Conservation (phyloP, 2,329 filamentous ascomycete species). For the Aspergillus neoniger region DNA sequence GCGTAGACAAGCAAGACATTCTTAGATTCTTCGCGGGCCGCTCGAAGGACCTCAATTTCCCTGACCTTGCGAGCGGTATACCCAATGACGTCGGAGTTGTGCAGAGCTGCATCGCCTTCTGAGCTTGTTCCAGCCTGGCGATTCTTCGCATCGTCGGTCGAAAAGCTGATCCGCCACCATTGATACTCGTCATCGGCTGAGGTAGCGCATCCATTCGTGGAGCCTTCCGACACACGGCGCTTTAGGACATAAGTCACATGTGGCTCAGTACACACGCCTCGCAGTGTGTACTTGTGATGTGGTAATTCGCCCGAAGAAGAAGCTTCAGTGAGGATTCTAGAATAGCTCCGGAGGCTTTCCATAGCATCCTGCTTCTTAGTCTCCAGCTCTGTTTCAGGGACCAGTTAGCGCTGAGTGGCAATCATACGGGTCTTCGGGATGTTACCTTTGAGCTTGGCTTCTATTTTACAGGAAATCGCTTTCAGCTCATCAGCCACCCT, state of each 20-base stretch:
- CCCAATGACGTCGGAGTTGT: slow-evolving; percentile 39
- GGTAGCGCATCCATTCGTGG: slow-evolving; percentile 22
- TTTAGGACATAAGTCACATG: slow-evolving; percentile 60
- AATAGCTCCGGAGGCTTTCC: slow-evolving; percentile 46
- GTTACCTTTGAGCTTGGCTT: slow-evolving; percentile 44
- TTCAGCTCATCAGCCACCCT: slow-evolving; percentile 39
- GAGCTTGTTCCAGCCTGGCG: slow-evolving; percentile 31
- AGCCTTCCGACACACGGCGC: slow-evolving; percentile 28
- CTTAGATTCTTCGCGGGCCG: slow-evolving; percentile 54
- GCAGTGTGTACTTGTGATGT: slow-evolving; percentile 55
- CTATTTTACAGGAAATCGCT: slow-evolving; percentile 40
- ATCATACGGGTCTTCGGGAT: neutral
- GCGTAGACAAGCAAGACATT: slow-evolving; percentile 62
- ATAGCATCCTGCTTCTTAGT: slow-evolving; percentile 43
- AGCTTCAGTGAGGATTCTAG: slow-evolving; percentile 50
- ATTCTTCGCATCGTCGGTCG: slow-evolving; percentile 44
- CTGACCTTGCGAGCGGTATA: slow-evolving; percentile 47
- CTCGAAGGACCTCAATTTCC: slow-evolving; percentile 57
- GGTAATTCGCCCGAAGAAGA: slow-evolving; percentile 44
- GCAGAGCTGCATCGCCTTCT: slow-evolving; percentile 22
- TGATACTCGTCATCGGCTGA: slow-evolving; percentile 43
- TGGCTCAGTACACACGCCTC: slow-evolving; percentile 60
- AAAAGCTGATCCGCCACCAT: slow-evolving; percentile 60
- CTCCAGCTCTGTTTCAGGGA: slow-evolving; percentile 43
- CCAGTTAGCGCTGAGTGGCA: slow-evolving; percentile 13